phyloP scores from a whole-genome alignment of 2,329 filamentous ascomycete genomes.

The Apiospora malaysiana region DNA sequence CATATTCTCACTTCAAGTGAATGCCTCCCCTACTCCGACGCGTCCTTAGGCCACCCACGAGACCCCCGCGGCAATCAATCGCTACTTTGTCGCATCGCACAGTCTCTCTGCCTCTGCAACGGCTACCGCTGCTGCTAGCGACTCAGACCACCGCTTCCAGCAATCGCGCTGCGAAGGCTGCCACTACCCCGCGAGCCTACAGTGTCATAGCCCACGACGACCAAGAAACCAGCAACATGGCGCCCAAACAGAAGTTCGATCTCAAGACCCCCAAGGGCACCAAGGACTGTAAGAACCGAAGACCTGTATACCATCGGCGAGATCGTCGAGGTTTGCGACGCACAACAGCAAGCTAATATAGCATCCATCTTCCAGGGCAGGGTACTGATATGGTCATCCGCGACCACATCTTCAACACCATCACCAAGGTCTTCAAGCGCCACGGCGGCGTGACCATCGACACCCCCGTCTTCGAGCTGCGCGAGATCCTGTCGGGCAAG shows the following conservation, averaged over 20 bases:
- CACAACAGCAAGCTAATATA: constrained; percentile 23
- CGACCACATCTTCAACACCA: constrained; percentile 75
- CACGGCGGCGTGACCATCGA: constrained; percentile 74
- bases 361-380: constrained; percentile 54
- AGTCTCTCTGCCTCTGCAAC: constrained; percentile 8
- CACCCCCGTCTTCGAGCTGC: constrained; percentile 76
- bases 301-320: background rate
- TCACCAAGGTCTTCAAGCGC: constrained; percentile 54
- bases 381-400: constrained; percentile 80
- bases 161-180: constrained; percentile 9
- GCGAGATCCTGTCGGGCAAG: constrained; percentile 74
- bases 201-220: constrained; percentile 19
- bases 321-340: background rate
- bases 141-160: background rate
- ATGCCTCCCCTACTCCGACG: constrained; percentile 28
- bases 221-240: constrained; percentile 35
- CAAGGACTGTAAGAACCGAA: constrained; percentile 68
- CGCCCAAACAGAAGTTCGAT: constrained; percentile 61
- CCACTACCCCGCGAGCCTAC: constrained; percentile 24
- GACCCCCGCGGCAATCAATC: constrained; percentile 19
- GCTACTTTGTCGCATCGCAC: background rate
- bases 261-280: constrained; percentile 93
- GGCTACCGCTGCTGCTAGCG: constrained; percentile 19
- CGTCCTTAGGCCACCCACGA: constrained; percentile 20
- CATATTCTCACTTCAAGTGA: constrained; percentile 21